These are phyloP conservation scores for Flaveria linearis DNA, from an alignment of 129 eudicot species.

Conservation along the genomic window DNA sequence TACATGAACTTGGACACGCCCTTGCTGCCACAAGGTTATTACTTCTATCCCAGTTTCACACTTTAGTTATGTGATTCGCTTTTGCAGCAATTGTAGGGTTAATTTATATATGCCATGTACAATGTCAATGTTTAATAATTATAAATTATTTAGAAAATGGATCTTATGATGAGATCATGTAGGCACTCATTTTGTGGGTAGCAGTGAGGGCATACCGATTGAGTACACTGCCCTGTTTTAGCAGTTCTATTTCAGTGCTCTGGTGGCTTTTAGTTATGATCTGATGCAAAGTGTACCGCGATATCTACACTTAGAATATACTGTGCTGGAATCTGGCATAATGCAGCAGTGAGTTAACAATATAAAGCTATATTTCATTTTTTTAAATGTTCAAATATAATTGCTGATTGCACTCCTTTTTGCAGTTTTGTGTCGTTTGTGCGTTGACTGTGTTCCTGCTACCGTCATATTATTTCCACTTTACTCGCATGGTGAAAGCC, in stretches of 20 bases:
- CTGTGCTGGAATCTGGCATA: slow-evolving; percentile 99
- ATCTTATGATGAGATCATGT: slow-evolving; percentile 41
- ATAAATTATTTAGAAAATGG: slow-evolving; percentile 35
- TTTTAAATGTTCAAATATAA: neutral
- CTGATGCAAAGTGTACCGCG: slow-evolving; percentile 58
- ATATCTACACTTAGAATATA: slow-evolving; percentile 75
- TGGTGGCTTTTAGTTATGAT: slow-evolving; percentile 80
- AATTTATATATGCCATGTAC: neutral
- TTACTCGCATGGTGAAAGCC: slow-evolving; percentile 69
- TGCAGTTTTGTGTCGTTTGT: slow-evolving; percentile 82
- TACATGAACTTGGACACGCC: slow-evolving; percentile 95
- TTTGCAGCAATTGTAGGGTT: neutral
- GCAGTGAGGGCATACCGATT: slow-evolving; percentile 96
- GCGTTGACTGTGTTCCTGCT: slow-evolving; percentile 62
- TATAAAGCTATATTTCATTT: neutral
- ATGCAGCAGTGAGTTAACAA: slow-evolving; percentile 71
- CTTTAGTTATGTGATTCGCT: neutral
- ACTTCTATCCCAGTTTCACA: slow-evolving; percentile 2
- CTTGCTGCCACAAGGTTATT: slow-evolving; percentile 93
- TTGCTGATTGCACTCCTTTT: slow-evolving; percentile 23
- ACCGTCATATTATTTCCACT: slow-evolving; percentile 71
- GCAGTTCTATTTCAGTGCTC: slow-evolving; percentile 93
- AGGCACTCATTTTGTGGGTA: slow-evolving; percentile 47
- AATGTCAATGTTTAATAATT: neutral
- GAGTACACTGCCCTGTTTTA: slow-evolving; percentile 83